Conservation (phyloP, 768 basidiomycete species). For the Phylloporus rhodoxanthus region DNA sequence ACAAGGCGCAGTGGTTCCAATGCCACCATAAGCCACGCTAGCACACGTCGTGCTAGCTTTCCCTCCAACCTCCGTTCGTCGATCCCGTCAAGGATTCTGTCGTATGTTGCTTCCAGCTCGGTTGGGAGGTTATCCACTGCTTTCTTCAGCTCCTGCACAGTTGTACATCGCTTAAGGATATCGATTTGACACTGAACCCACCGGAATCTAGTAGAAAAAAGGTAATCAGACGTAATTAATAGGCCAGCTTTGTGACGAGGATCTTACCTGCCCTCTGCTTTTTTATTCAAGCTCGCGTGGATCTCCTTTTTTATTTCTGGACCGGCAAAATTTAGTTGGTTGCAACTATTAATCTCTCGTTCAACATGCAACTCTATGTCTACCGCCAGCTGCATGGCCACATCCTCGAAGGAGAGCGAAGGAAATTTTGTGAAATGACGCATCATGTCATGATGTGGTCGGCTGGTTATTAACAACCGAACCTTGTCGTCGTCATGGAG, state of each 20-base stretch:
- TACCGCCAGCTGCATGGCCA: neutral
- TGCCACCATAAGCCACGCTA: too few species aligned
- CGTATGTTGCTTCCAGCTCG: too few species aligned
- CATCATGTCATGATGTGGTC: too few species aligned
- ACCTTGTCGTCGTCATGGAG: neutral
- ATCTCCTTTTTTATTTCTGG: neutral
- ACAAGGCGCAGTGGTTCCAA: too few species aligned
- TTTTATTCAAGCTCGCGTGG: neutral
- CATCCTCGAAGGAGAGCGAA: neutral
- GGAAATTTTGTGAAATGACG: too few species aligned
- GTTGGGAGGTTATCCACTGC: neutral
- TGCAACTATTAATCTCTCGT: neutral
- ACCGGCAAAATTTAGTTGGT: neutral
- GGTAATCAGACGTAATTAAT: neutral
- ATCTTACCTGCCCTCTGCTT: neutral
- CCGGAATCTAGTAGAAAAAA: neutral
- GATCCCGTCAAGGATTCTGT: too few species aligned
- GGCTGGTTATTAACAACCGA: too few species aligned
- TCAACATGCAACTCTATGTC: neutral
- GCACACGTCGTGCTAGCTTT: too few species aligned
- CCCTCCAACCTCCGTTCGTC: too few species aligned
- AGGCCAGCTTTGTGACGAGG: neutral
- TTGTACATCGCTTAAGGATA: neutral
- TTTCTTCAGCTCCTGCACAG: neutral
- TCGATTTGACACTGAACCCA: neutral